phyloP scores from a whole-genome alignment of 805 yeast species.

The Candida suzukii region DNA sequence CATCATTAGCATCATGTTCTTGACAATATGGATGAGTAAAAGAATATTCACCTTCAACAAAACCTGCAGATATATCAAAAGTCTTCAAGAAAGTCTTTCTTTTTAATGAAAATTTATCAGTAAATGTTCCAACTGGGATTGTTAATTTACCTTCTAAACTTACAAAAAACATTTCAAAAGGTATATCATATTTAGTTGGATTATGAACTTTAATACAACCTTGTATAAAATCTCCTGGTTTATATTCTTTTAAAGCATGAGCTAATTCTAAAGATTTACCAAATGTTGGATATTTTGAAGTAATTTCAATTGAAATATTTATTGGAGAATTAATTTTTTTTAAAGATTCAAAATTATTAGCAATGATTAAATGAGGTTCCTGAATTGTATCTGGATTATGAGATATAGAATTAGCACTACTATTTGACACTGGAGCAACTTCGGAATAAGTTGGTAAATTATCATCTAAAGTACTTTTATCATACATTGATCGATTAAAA shows the following conservation, averaged over 20 bases:
- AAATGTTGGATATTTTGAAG: slow-evolving; percentile 31
- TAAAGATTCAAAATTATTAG: slow-evolving; percentile 21
- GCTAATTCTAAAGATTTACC: slow-evolving; percentile 19
- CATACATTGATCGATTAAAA: slow-evolving; percentile 15
- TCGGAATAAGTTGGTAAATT: neutral
- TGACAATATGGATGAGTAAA: neutral
- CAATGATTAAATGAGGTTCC: slow-evolving; percentile 15
- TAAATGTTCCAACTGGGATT: slow-evolving; percentile 5
- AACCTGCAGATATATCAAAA: slow-evolving; percentile 43
- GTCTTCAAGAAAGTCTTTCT: slow-evolving; percentile 34
- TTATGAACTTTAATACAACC: slow-evolving; percentile 47
- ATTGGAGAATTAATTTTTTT: slow-evolving; percentile 19
- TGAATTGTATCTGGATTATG: slow-evolving; percentile 6
- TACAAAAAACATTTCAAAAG: slow-evolving; percentile 58
- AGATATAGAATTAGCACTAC: neutral
- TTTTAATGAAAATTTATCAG: slow-evolving; percentile 1
- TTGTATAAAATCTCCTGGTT: slow-evolving; percentile 59
- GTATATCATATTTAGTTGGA: slow-evolving; percentile 31
- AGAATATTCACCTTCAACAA: slow-evolving; percentile 6
- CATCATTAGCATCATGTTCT: slow-evolving; percentile 16
- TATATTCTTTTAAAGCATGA: slow-evolving; percentile 42
- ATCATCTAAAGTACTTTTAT: neutral
- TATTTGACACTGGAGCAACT: neutral
- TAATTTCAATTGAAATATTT: slow-evolving; percentile 24
- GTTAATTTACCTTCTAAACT: slow-evolving; percentile 45